Conservation (phyloP, 2,329 filamentous ascomycete genomes). For the Truncatella angustata region DNA sequence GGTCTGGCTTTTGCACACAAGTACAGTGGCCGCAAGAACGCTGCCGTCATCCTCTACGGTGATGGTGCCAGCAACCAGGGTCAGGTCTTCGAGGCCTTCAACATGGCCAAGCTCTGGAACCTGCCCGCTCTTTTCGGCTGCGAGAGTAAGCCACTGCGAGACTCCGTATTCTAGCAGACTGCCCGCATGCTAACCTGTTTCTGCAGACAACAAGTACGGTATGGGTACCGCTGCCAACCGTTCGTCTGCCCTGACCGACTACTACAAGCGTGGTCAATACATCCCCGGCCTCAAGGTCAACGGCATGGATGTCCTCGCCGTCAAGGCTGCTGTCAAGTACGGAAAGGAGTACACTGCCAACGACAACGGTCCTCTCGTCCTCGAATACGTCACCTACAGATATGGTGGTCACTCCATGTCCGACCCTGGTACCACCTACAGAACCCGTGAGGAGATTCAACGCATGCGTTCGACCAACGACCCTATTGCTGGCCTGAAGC, state of each 20-base stretch:
- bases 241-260: slow-evolving; percentile 94
- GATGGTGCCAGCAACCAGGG: slow-evolving; percentile 99
- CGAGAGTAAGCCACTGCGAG: slow-evolving; percentile 71
- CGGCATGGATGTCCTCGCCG: slow-evolving; percentile 97
- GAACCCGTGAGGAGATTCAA: slow-evolving; percentile 98
- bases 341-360: slow-evolving; percentile 81
- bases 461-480: slow-evolving; percentile 99
- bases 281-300: slow-evolving; percentile 99
- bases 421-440: slow-evolving; percentile 98
- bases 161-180: not conserved
- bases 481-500: slow-evolving; percentile 95
- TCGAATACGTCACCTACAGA: slow-evolving; percentile 98
- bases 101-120: slow-evolving; percentile 99
- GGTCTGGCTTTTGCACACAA: slow-evolving; percentile 96
- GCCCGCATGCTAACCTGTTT: not conserved
- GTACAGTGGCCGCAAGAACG: slow-evolving; percentile 84
- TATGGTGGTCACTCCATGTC: slow-evolving; percentile 99
- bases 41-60: slow-evolving; percentile 88
- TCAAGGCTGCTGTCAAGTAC: slow-evolving; percentile 94
- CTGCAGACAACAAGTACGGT: slow-evolving; percentile 97
- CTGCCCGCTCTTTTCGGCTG: slow-evolving; percentile 94
- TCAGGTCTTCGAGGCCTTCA: slow-evolving; percentile 99
- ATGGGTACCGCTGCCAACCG: slow-evolving; percentile 97
- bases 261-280: slow-evolving; percentile 99
- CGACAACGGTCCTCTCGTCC: slow-evolving; percentile 89